Evolutionary conservation across 352 stramenopile species (phyloP), one percentile per base, ranked within the genome.

Genomic region (Nothophytophthora sp.): DNA sequence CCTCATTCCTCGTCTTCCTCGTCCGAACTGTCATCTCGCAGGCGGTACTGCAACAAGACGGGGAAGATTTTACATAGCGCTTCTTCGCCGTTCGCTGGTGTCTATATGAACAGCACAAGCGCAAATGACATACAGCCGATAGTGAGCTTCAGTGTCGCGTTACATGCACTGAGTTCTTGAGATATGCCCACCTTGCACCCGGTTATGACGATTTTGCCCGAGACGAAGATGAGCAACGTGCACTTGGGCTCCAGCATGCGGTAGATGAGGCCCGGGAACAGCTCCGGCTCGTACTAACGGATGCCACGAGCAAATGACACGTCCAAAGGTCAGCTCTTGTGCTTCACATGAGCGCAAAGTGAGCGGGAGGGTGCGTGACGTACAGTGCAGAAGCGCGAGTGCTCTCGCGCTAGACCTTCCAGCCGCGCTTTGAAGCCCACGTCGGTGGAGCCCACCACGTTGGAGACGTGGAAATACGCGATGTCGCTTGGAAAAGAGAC

Each of bases 221-320:
- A 98, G 10, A 99, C 97, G 71, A 99, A 99, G 53, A 99, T 99
- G 22, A 99, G 63, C 19, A 99, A 70, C n/a, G 98, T 98, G n/a
- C 99, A 86, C 63, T 99, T 98, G 19, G 97, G 96, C 42, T 90
- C 81, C 3, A 98, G 70, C 67, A 99, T 88, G 37, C 97, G 88
- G 81, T 99, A 99, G 60, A 99, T 99, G 18, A 99, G 78, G 8
- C 98, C 98, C 9, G 97, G 96, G 73, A 99, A 99, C n/a, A 99
- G 73, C 61, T 99, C 98, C 0, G 98, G 98, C 58, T 99, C 98
- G 69, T 99, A 99, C 74, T 86, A 37, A 18, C 34, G 6, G 10
- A 42, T 19, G 15, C 24, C 41, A 37, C 36, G 32, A 35, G 7
- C 20, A 24, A 37, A 23, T 16, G 19, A n/a, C n/a, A n/a, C n/a